Evolutionary conservation across 78 protist genomes (phyloP), one percentile per base, ranked within the genome.

Genomic region (Speleostelium caveatum): DNA sequence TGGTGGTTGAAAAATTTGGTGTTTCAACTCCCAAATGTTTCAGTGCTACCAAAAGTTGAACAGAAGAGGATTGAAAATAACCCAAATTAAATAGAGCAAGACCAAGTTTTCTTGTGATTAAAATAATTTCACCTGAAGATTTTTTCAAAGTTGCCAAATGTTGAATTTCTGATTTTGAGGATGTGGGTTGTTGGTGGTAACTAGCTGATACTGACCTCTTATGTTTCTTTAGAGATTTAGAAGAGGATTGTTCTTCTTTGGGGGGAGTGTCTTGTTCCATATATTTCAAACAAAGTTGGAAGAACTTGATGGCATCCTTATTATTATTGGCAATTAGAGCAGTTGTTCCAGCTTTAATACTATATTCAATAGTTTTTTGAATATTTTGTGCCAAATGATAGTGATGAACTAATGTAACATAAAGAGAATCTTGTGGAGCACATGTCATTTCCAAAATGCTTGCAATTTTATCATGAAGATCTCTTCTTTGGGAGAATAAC

Each of bases 401-500:
- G 32, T 88, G 94, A 67, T 88, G 72, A 35, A 78, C 94, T 53
- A 73, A 55, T 42, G 79, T n/a, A 33, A 69, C 36, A 39, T 38
- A 86, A 10, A 85, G 6, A 17, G 75, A 86, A 26, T 65, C 30
- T 88, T 78, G 79, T 35, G 87, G 79, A 1, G 77, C 61, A 49
- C 65, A 56, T 8, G 73, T 72, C 16, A 35, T 21, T 56, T 78
- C 83, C 19, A 78, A 32, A 19, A 67, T 45, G 22, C 72, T 65
- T 1, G 86, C 95, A 78, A 91, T 80, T 85, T 91, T 91, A 38
- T 73, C 72, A 83, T 91, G 95, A 6, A 91, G 60, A 8, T 91
- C 95, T 66, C 86, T 86, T 35, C 95, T 66, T 53, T 83, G 90
- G 22, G 90, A 56, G 22, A 77, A 91, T 32, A 91, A 30, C 95